These are phyloP conservation scores for Candida mattraensis DNA, from an alignment of 805 yeast species.

Conservation along the genomic window DNA sequence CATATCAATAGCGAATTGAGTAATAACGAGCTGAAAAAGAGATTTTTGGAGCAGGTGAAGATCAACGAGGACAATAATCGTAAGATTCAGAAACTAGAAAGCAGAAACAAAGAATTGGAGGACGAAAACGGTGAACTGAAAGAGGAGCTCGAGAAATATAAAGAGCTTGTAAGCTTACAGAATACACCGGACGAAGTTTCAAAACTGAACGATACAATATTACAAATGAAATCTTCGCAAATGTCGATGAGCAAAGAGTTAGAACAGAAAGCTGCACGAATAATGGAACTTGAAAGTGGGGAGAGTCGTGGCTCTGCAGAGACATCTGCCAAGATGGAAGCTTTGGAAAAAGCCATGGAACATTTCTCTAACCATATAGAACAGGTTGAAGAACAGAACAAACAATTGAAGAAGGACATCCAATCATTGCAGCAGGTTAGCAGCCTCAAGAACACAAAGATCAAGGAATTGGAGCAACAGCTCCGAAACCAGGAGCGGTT, in stretches of 20 bases:
- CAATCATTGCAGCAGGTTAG: conserved; percentile 54
- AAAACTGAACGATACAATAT: conserved; percentile 25
- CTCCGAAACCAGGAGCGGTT: conserved; percentile 50
- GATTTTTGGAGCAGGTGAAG: conserved; percentile 24
- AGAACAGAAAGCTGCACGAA: conserved; percentile 11
- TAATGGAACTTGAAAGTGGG: conserved; percentile 20
- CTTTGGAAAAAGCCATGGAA: conserved; percentile 57
- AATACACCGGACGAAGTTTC: conserved; percentile 20
- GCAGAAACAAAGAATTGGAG: conserved; percentile 37
- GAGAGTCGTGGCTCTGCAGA: conserved; percentile 12
- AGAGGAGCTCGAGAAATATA: conserved; percentile 31
- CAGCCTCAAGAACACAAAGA: conserved; percentile 56
- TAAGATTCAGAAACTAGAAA: conserved; percentile 26
- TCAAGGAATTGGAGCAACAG: conserved; percentile 50
- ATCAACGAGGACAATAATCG: conserved; percentile 20
- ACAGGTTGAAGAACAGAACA: conserved; percentile 64
- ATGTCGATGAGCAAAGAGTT: conserved; percentile 25
- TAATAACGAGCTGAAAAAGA: conserved; percentile 23
- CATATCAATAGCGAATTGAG: conserved; percentile 47
- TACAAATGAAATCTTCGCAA: conserved; percentile 23
- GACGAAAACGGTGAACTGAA: conserved; percentile 40
- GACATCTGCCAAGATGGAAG: conserved; percentile 42
- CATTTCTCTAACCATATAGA: conserved; percentile 57
- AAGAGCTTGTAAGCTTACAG: conserved; percentile 13
- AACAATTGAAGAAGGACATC: conserved; percentile 54